Base-by-base conservation (phyloP, 352 stramenopile genomes). In the Phytophthora litchii region DNA sequence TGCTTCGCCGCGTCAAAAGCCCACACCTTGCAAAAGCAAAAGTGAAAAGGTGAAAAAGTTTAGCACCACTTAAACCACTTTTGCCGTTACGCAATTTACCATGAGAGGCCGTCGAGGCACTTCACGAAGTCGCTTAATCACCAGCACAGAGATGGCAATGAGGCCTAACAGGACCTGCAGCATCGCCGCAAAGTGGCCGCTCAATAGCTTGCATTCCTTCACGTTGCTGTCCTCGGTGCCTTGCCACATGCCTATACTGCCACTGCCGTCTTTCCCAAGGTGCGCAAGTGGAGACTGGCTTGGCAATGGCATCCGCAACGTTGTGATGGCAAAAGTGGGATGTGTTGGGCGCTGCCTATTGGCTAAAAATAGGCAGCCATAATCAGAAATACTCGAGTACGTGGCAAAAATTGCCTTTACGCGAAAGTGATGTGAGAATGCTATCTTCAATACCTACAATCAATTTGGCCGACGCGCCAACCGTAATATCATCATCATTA, bases 1-100 rank as follows among this genome's bases (percentile, higher is more conserved):
- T 96, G 88, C 75, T 96, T 96, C 38, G 84, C 86, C 17, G 86
- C 84, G 49, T 96, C 88, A 63, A 95, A 92, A 4, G 76, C 70
- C 88, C 88, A 96, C 6, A 95, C 64, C 78, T 89, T 51, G 41
- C 4, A 13, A 54, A 47, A 43, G 20, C 17, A 20, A 20, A 45
- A n/a, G n/a, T n/a, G n/a, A n/a, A n/a, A n/a, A 34, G 34, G 14
- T 19, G 52, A 44, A 43, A 59, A 60, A 17, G 12, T 31, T 42
- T 29, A 46, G 17, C 20, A 3, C 49, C 35, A 63, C 3, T 12
- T 45, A 44, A 51, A n/a, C 41, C 38, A 59, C 19, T 49, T 54
- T 58, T 44, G 27, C 27, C 10, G 19, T 48, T 44, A 56, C n/a
- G 8, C 23, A 48, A 14, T 62, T 61, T 51, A 93, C 82, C 38